A percentile compares a stretch with the other conserved stretches of the same genome.
Conservation (phyloP, 2,329 filamentous ascomycete genomes). For the Paecilomyces variotii region DNA sequence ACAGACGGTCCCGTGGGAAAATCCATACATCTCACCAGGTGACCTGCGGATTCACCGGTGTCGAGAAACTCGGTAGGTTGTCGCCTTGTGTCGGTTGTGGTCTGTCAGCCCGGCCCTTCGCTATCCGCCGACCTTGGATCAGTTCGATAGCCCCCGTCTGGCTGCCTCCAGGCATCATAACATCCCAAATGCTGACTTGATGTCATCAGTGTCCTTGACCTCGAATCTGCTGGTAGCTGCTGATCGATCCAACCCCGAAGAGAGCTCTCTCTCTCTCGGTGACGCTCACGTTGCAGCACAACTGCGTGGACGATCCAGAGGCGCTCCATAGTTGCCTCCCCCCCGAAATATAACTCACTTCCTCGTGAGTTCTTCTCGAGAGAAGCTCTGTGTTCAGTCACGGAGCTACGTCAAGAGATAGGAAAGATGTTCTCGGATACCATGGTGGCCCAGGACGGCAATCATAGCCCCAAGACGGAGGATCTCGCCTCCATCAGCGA, state of each 20-base stretch:
- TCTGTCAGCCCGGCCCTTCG: conserved; percentile 9
- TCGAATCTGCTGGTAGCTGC: neutral
- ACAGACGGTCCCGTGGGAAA: neutral
- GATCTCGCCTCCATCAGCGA: conserved; percentile 36
- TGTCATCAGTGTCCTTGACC: conserved; percentile 10
- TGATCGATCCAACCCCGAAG: neutral
- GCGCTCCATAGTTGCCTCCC: neutral
- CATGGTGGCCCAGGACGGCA: conserved; percentile 31
- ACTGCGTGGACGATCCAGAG: neutral
- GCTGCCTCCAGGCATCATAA: conserved; percentile 8
- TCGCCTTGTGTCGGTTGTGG: conserved; percentile 9
- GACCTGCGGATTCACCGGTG: neutral
- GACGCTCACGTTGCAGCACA: neutral
- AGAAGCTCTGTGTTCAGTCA: neutral
- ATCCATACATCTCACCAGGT: neutral
- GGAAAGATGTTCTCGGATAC: conserved; percentile 25
- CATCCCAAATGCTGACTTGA: conserved; percentile 17
- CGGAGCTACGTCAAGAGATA: conserved; percentile 5
- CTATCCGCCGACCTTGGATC: conserved; percentile 15
- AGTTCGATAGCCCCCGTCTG: neutral
- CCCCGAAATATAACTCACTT: neutral
- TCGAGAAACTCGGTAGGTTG: neutral
- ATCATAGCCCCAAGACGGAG: conserved; percentile 25
- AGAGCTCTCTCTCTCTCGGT: neutral
- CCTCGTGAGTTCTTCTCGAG: neutral